These are phyloP conservation scores for Discostella pseudostelligera DNA, from an alignment of 108 stramenopile species.

Conservation along the genomic window DNA sequence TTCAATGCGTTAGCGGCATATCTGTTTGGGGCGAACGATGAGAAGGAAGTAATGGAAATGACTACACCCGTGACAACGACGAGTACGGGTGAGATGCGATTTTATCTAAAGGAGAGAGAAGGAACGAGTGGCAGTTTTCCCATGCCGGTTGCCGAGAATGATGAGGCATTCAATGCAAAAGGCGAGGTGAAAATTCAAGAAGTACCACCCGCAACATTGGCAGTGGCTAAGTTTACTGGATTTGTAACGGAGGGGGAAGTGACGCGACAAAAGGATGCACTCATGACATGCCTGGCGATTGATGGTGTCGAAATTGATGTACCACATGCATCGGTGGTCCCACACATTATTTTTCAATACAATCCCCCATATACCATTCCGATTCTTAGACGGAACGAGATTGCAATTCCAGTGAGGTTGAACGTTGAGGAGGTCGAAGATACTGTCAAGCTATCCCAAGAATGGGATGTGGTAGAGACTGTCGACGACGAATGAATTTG, in stretches of 20 bases:
- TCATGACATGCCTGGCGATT: slow-evolving; percentile 64
- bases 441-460: slow-evolving; percentile 19
- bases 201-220: slow-evolving; percentile 70
- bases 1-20: slow-evolving; percentile 92
- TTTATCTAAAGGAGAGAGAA: slow-evolving; percentile 56
- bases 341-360: slow-evolving; percentile 90
- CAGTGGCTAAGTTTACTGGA: slow-evolving; percentile 80
- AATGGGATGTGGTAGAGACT: slow-evolving; percentile 35
- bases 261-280: slow-evolving; percentile 80
- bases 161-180: slow-evolving; percentile 48
- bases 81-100: slow-evolving; percentile 81
- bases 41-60: slow-evolving; percentile 84
- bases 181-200: slow-evolving; percentile 62
- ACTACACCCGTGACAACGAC: slow-evolving; percentile 91
- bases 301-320: slow-evolving; percentile 85
- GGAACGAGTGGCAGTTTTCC: slow-evolving; percentile 32
- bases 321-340: slow-evolving; percentile 66
- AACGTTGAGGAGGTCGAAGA: slow-evolving; percentile 22
- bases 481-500: slow-evolving; percentile 15
- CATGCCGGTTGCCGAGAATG: slow-evolving; percentile 50
- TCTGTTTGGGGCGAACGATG: slow-evolving; percentile 88
- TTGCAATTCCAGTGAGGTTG: slow-evolving; percentile 72
- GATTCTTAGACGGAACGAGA: slow-evolving; percentile 86
- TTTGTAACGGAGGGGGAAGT: slow-evolving; percentile 92
- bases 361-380: slow-evolving; percentile 95